Percentiles rank a stretch among this genome's conserved stretches.
These are phyloP conservation scores for Saccharomyces eubayanus DNA, from an alignment of 805 yeast genomes.

Conservation along the genomic window DNA sequence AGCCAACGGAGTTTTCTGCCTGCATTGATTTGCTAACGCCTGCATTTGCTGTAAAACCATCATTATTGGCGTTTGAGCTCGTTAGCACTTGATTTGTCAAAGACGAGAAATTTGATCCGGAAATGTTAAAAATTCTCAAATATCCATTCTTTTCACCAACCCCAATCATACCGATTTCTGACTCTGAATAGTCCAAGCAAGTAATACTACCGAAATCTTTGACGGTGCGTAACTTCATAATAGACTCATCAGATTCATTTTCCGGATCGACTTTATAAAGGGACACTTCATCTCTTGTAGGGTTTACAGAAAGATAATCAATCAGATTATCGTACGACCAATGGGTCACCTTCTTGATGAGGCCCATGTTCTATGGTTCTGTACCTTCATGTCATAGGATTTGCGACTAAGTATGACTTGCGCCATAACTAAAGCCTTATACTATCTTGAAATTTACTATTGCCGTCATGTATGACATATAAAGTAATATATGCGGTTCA, in stretches of 20 bases:
- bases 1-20: not conserved
- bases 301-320: slow-evolving; percentile 52
- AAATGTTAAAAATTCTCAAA: slow-evolving; percentile 54
- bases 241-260: slow-evolving; percentile 45
- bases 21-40: slow-evolving; percentile 25
- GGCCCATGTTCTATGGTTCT: slow-evolving; percentile 19
- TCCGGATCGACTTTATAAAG: slow-evolving; percentile 48
- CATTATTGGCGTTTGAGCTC: slow-evolving; percentile 7
- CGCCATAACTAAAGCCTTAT: not conserved
- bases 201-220: slow-evolving; percentile 63
- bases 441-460: not conserved
- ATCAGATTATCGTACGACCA: slow-evolving; percentile 27
- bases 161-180: slow-evolving; percentile 51
- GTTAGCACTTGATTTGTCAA: slow-evolving; percentile 6
- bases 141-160: slow-evolving; percentile 70
- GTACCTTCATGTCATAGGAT: not conserved
- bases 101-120: slow-evolving; percentile 11
- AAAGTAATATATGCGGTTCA: not conserved
- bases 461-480: not conserved
- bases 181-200: slow-evolving; percentile 54
- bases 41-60: not conserved
- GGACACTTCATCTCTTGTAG: slow-evolving; percentile 72
- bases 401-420: not conserved
- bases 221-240: slow-evolving; percentile 43
- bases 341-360: slow-evolving; percentile 26